phyloP scores from a whole-genome alignment of 768 basidiomycete genomes.

The Imleria badia region DNA sequence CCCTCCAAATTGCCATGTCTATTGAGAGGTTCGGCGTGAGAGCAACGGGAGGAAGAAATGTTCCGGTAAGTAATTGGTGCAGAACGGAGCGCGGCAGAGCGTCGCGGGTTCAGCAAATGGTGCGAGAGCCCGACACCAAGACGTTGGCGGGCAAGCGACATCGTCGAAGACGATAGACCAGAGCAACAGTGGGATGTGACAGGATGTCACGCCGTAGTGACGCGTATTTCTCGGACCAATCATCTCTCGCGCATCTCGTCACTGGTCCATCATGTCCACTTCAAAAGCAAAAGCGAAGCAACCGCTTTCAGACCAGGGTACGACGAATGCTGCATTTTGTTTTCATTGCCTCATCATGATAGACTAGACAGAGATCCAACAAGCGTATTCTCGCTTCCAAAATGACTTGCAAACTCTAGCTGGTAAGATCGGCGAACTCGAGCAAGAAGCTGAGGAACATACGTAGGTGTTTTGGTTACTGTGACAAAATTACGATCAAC shows the following conservation, averaged over 20 bases:
- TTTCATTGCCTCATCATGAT: slow-evolving; percentile 37
- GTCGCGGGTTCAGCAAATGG: slow-evolving; percentile 34
- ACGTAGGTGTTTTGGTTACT: slow-evolving; percentile 50
- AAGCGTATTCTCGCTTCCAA: slow-evolving; percentile 77
- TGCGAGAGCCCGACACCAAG: slow-evolving; percentile 53
- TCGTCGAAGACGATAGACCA: slow-evolving; percentile 30
- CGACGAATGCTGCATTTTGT: slow-evolving; percentile 14
- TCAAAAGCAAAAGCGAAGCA: slow-evolving; percentile 62
- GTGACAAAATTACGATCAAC: not conserved
- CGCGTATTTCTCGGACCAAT: slow-evolving; percentile 27
- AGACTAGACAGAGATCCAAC: slow-evolving; percentile 76
- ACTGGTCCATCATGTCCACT: slow-evolving; percentile 41
- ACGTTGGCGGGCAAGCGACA: slow-evolving; percentile 58
- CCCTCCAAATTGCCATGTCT: slow-evolving; percentile 21
- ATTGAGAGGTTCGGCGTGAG: slow-evolving; percentile 21
- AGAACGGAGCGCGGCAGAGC: slow-evolving; percentile 32
- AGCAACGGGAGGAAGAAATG: slow-evolving; percentile 25
- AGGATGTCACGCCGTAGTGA: slow-evolving; percentile 26
- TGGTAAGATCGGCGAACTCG: slow-evolving; percentile 93
- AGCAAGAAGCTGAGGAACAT: slow-evolving; percentile 95
- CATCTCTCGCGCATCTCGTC: slow-evolving; percentile 15
- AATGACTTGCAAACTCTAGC: slow-evolving; percentile 90
- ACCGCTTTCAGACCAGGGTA: slow-evolving; percentile 72
- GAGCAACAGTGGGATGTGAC: slow-evolving; percentile 26
- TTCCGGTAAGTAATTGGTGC: slow-evolving; percentile 46